Conservation (phyloP, 495 filamentous ascomycete species). For the Gamarada debralockiae region DNA sequence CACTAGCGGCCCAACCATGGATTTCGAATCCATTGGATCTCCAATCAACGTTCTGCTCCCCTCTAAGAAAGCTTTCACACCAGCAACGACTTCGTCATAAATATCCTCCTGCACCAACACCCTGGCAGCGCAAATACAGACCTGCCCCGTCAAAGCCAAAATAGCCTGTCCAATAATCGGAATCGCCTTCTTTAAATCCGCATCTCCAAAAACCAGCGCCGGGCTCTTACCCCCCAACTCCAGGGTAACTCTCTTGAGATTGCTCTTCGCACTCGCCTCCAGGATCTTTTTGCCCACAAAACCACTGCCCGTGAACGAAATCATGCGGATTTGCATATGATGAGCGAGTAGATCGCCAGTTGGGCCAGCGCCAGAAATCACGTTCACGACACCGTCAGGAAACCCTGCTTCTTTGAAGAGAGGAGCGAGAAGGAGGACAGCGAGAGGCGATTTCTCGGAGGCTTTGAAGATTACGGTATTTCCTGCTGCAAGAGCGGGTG, state of each 20-base stretch:
- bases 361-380: slow-evolving; percentile 31
- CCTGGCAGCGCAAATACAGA: not conserved
- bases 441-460: slow-evolving; percentile 33
- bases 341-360: slow-evolving; percentile 32
- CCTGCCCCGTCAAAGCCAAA: not conserved
- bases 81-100: not conserved
- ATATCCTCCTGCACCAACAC: not conserved
- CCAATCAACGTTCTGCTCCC: slow-evolving; percentile 24
- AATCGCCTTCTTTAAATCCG: slow-evolving; percentile 76
- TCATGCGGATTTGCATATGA: slow-evolving; percentile 33
- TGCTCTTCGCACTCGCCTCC: slow-evolving; percentile 35
- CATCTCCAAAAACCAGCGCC: slow-evolving; percentile 79
- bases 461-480: slow-evolving; percentile 38
- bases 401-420: slow-evolving; percentile 30
- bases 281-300: slow-evolving; percentile 38
- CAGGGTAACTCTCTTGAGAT: slow-evolving; percentile 79
- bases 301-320: slow-evolving; percentile 43
- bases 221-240: slow-evolving; percentile 91
- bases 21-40: slow-evolving; percentile 39
- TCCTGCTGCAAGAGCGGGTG: slow-evolving; percentile 40
- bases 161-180: not conserved
- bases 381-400: slow-evolving; percentile 31
- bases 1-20: slow-evolving; percentile 39
- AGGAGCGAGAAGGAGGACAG: slow-evolving; percentile 16
- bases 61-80: slow-evolving; percentile 25